A percentile compares a stretch with the other conserved stretches of the same genome.
Evolutionary conservation across 257 asterid genomes (phyloP).

Genomic region (Solanum rostratum): DNA sequence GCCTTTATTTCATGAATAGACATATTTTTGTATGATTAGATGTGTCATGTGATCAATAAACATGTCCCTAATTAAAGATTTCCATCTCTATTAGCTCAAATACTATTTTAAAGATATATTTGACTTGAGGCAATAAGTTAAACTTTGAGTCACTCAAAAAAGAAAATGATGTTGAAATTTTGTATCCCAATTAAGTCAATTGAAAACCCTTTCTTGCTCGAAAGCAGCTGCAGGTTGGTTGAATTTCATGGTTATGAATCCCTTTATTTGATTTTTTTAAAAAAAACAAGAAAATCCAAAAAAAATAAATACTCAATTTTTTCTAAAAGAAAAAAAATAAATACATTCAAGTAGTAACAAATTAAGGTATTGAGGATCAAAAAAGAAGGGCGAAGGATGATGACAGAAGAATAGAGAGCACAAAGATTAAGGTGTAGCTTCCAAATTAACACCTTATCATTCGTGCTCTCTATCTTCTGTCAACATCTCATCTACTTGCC

Average conservation of each 20-base stretch:
- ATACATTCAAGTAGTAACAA: background rate
- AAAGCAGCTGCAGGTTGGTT: background rate
- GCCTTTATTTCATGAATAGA: background rate
- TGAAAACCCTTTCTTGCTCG: background rate
- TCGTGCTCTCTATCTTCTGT: slow-evolving; percentile 44
- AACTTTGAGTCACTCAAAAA: background rate
- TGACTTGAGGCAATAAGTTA: background rate
- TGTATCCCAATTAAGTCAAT: background rate
- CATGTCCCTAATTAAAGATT: background rate
- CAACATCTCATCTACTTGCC: slow-evolving; percentile 21
- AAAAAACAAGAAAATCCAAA: no score
- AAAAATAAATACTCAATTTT: no score
- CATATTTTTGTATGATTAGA: background rate
- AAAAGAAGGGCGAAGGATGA: slow-evolving; percentile 26
- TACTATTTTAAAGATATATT: background rate
- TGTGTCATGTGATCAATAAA: background rate
- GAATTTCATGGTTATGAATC: background rate
- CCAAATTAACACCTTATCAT: slow-evolving; percentile 15
- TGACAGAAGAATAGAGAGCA: slow-evolving; percentile 85
- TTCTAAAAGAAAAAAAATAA: background rate
- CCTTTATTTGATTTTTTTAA: no score
- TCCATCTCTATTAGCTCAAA: background rate
- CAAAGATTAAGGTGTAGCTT: slow-evolving; percentile 42
- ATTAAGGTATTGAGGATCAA: background rate
- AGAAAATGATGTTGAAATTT: background rate